These are phyloP conservation scores for Physcomitrium patens DNA, from an alignment of 225 moss, liverwort and hornwort genomes.

Conservation along the genomic window DNA sequence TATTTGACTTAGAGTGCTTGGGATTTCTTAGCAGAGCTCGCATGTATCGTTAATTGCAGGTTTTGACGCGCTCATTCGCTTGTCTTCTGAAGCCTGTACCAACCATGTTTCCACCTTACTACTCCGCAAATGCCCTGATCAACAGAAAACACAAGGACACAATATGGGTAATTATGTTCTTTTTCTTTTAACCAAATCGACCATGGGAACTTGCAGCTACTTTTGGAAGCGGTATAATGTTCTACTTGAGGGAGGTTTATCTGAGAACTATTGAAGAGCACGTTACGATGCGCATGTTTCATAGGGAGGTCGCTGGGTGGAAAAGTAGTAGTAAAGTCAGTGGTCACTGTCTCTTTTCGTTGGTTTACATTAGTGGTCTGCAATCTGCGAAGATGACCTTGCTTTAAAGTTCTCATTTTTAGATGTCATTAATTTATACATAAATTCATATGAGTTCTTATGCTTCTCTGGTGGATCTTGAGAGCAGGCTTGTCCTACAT, in stretches of 20 bases:
- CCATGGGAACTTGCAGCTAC: neutral
- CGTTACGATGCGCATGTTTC: too few relatives aligned
- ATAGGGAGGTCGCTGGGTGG: too few relatives aligned
- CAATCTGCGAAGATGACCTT: neutral
- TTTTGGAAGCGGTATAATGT: constrained; percentile 13
- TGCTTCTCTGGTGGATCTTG: constrained; percentile 21
- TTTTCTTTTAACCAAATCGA: neutral
- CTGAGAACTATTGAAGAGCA: too few relatives aligned
- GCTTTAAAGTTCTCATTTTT: neutral
- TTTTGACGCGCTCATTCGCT: constrained; percentile 83
- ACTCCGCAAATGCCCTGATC: constrained; percentile 69
- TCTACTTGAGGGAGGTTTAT: constrained; percentile 5
- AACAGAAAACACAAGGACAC: constrained; percentile 80
- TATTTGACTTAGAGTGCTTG: neutral
- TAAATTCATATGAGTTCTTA: constrained; percentile 19
- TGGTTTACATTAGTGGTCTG: neutral
- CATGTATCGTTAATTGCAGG: constrained; percentile 53
- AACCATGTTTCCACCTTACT: constrained; percentile 73
- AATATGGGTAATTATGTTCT: constrained; percentile 70
- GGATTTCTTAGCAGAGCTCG: constrained; percentile 16
- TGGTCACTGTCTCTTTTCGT: too few relatives aligned
- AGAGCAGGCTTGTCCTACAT: constrained; percentile 78
- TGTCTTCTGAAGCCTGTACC: constrained; percentile 84
- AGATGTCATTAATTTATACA: neutral
- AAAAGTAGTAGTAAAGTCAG: too few relatives aligned